Conservation (phyloP, 352 stramenopile genomes). For the Pythium aristosporum region DNA sequence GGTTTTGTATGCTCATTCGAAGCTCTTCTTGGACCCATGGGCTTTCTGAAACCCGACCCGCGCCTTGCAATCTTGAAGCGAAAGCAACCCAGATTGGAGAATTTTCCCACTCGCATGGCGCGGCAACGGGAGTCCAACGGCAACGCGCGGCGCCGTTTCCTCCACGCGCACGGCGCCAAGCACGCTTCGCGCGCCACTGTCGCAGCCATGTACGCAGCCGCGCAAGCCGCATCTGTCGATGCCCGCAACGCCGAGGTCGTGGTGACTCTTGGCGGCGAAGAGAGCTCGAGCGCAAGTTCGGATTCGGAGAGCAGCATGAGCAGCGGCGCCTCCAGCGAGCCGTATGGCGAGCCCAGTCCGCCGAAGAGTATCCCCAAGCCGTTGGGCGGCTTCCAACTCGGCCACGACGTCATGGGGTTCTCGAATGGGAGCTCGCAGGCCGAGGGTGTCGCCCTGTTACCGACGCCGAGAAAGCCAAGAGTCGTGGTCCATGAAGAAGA, state of each 20-base stretch:
- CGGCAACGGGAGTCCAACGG: not conserved
- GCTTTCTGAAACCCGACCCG: not conserved
- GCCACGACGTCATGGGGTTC: not conserved
- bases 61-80: not conserved
- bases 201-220: conserved; percentile 1
- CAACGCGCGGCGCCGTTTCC: not conserved
- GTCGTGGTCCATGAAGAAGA: not conserved
- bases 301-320: conserved; percentile 2
- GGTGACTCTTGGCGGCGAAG: not conserved
- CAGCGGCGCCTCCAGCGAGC: conserved; percentile 1
- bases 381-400: not conserved
- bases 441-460: not conserved
- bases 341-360: conserved; percentile 9
- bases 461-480: not conserved
- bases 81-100: not conserved
- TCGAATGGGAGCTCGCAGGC: not conserved
- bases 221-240: conserved; percentile 1
- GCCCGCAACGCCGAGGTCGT: not conserved
- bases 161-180: not conserved
- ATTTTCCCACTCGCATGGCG: not conserved
- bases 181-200: not conserved
- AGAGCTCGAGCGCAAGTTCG: conserved; percentile 7
- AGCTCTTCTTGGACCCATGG: not conserved
- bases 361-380: not conserved
- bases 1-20: not conserved